Evolutionary conservation across 257 asterid species (phyloP), one percentile per base, ranked within the genome.

Genomic region (Perilla frutescens): DNA sequence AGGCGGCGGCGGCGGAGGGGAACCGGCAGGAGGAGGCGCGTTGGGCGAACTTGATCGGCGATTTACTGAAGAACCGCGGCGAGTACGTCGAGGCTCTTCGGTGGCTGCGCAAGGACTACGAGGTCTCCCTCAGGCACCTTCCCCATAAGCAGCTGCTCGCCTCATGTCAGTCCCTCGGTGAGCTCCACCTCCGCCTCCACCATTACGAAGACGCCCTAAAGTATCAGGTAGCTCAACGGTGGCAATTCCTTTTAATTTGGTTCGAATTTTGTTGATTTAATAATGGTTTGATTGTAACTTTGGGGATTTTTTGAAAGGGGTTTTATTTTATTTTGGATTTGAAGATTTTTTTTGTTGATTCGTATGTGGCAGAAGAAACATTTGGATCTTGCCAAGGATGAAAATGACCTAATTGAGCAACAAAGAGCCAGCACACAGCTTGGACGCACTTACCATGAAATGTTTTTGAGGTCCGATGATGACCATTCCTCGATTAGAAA

Each of bases 401-500:
- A 80, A 57, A 82, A 85, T 60, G 90, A 95, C 77, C 80, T 95
- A 13, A 43, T 84, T 79, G 98, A 95, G 87, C 96, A 95, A 83
- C 98, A 92, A 82, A 85, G 99, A 84, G 98, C 98, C 15, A 82
- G 87, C 77, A 95, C 99, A 40, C 99, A 95, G 84, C 98, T 95
- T 32, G 99, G 99, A 61, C 88, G 99, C 74, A 88, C 97, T 53
- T 95, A 92, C 76, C 93, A 95, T 82, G 98, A 95, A 81, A 78
- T 92, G 72, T 95, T 95, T 81, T 5, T 89, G 62, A 84, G 74
- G 75, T 92, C 96, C 3, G 93, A 91, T 3, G 88, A 89, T 77
- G 98, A 95, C 82, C 97, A 90, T 61, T 48, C 29, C 29, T 83
- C 99, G 4, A 77, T 90, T 56, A 82, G 88, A 50, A 87, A 84